Evolutionary conservation across 768 basidiomycete genomes (phyloP), one percentile per base, ranked within the genome.

Genomic region (Lepiota brunneoincarnata): DNA sequence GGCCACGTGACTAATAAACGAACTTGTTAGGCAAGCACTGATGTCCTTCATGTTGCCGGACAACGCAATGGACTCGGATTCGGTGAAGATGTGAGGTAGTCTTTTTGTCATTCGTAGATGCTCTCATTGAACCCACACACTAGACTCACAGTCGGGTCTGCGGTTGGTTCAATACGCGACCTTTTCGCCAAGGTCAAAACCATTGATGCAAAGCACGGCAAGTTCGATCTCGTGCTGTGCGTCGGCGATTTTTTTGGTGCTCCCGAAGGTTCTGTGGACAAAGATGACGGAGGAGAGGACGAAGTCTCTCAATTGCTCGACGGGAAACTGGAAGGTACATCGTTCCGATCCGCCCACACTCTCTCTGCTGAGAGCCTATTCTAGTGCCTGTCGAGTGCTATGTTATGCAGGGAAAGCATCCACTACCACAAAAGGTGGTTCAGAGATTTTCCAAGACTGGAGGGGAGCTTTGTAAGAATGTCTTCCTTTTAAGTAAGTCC

Each of bases 191-290:
- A 93, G 75, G 80, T 98, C 62, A 85, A 82, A 56, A 72, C 82
- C 24, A 91, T 97, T 60, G 85, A 98, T 72, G 77, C 83, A 50
- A 97, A 96, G 72, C 91, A 97, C 69, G 94, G 94, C 57, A 91
- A 90, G 66, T 98, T 98, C 65, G 89, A 93, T 64, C 78, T 91
- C 51, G 80, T 86, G 6, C 76, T 94, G 48, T 91, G 89, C 60
- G 73, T 76, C 6, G 92, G 92, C n/a, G 89, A 93, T 69, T 93
- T 94, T 71, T 92, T 93, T 68, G 87, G 87, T 4, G 77, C 77
- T 1, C 63, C 73, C n/a, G 72, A 71, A 23, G 65, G 61, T 15
- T 49, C 53, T 3, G 12, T 37, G 12, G 61, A 66, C 4, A 63
- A 58, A 9, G 67, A 59, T 11, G 68, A 69, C 12, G 60, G 59